A percentile compares a stretch with the other conserved stretches of the same genome.
These are phyloP conservation scores for Eucalyptus camaldulensis DNA, from an alignment of 345 rosid genomes.

Conservation along the genomic window DNA sequence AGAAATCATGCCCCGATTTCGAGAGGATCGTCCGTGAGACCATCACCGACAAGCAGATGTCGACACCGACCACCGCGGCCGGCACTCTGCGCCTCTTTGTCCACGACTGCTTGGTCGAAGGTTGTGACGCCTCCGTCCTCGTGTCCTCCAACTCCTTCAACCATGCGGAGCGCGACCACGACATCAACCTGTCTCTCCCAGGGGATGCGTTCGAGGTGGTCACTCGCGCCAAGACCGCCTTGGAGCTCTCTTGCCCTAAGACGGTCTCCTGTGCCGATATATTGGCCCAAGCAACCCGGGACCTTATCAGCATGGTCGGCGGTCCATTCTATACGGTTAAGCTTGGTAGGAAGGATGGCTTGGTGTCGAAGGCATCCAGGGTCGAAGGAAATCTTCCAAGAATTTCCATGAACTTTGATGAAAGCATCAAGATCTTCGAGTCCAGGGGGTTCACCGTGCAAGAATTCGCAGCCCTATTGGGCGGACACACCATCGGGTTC, in stretches of 20 bases:
- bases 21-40: slow-evolving; percentile 43
- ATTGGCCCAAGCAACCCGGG: slow-evolving; percentile 67
- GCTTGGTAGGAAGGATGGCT: slow-evolving; percentile 67
- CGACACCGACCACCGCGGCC: slow-evolving; percentile 76
- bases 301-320: slow-evolving; percentile 57
- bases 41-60: slow-evolving; percentile 64
- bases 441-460: slow-evolving; percentile 43
- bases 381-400: slow-evolving; percentile 47
- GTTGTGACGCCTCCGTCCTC: slow-evolving; percentile 70
- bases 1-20: slow-evolving; percentile 59
- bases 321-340: slow-evolving; percentile 60
- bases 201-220: slow-evolving; percentile 88
- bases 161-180: slow-evolving; percentile 64
- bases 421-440: slow-evolving; percentile 33
- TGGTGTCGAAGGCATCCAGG: slow-evolving; percentile 29
- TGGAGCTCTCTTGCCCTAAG: slow-evolving; percentile 76
- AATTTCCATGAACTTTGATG: slow-evolving; percentile 33
- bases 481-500: slow-evolving; percentile 88
- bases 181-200: slow-evolving; percentile 73
- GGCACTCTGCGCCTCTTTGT: slow-evolving; percentile 63
- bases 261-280: slow-evolving; percentile 89
- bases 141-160: slow-evolving; percentile 42
- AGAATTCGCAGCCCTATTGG: slow-evolving; percentile 79
- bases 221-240: slow-evolving; percentile 66
- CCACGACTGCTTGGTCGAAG: slow-evolving; percentile 77